Evolutionary conservation across 2,329 filamentous ascomycete genomes (phyloP).

Genomic region (Talaromyces pinophilus): DNA sequence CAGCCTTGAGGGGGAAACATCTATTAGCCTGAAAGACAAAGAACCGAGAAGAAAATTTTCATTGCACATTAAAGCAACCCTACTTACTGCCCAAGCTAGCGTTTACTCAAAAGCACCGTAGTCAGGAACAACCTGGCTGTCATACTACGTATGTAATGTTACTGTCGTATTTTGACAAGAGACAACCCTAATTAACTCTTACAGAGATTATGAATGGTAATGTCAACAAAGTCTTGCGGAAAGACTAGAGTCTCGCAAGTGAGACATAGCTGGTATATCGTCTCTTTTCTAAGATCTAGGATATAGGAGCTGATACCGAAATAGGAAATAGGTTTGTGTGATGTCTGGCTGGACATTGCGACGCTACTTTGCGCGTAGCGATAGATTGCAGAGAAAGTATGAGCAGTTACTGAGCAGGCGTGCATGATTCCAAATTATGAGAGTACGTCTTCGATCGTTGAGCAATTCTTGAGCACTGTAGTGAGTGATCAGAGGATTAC

Average conservation of each 20-base stretch:
- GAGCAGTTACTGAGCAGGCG: neutral
- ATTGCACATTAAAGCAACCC: neutral
- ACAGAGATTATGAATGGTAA: neutral
- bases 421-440: neutral
- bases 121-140: neutral
- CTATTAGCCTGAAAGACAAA: neutral
- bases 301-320: neutral
- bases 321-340: neutral
- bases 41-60: neutral
- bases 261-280: neutral
- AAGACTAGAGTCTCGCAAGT: neutral
- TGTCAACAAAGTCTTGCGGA: neutral
- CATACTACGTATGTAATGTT: constrained; percentile 1
- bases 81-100: neutral
- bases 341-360: neutral
- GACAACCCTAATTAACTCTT: neutral
- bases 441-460: neutral
- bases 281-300: neutral
- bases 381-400: neutral
- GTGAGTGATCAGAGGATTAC: neutral
- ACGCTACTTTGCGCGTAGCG: neutral
- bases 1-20: neutral
- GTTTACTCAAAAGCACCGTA: neutral
- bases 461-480: neutral
- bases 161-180: constrained; percentile 6